Percentiles rank a stretch among this genome's conserved stretches.
Conservation (phyloP, 1,139 yeast genomes). For the Blastobotrys illinoisensis region DNA sequence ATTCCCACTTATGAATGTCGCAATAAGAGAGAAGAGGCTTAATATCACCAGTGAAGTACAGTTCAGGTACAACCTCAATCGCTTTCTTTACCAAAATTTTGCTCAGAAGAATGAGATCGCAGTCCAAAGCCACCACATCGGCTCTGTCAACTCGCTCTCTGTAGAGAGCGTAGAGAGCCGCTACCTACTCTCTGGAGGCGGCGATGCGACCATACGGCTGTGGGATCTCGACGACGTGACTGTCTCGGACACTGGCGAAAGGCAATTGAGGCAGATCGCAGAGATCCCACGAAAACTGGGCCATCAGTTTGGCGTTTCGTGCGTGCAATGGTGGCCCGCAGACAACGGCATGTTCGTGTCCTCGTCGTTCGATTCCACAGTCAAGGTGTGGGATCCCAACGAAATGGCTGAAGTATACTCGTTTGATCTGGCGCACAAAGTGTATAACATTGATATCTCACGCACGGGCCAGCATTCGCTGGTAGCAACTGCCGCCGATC, state of each 20-base stretch:
- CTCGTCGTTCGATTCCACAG: conserved; percentile 71
- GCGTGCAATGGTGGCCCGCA: conserved; percentile 80
- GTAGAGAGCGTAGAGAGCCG: conserved; percentile 50
- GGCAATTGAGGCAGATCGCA: conserved; percentile 32
- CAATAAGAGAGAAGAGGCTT: neutral
- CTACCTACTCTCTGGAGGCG: conserved; percentile 64
- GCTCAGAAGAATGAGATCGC: conserved; percentile 11
- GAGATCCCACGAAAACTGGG: conserved; percentile 49
- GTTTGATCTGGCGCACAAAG: conserved; percentile 45
- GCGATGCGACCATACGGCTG: conserved; percentile 57
- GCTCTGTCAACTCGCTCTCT: conserved; percentile 61
- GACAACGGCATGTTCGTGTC: conserved; percentile 85
- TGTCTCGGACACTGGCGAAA: conserved; percentile 10
- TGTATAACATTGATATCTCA: conserved; percentile 37
- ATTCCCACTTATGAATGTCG: neutral
- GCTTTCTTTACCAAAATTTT: conserved; percentile 13
- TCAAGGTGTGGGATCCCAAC: conserved; percentile 80
- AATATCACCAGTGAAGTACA: neutral
- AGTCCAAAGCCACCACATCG: conserved; percentile 22
- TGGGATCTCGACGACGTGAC: conserved; percentile 24
- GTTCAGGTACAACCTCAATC: conserved; percentile 13
- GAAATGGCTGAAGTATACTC: conserved; percentile 56
- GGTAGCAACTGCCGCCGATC: conserved; percentile 67
- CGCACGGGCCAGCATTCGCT: conserved; percentile 43
- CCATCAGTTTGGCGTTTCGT: conserved; percentile 71